Percentiles rank a stretch among this genome's conserved stretches.
Evolutionary conservation across 139 green algal genomes (phyloP).

Genomic region (Chlorella ohadii): DNA sequence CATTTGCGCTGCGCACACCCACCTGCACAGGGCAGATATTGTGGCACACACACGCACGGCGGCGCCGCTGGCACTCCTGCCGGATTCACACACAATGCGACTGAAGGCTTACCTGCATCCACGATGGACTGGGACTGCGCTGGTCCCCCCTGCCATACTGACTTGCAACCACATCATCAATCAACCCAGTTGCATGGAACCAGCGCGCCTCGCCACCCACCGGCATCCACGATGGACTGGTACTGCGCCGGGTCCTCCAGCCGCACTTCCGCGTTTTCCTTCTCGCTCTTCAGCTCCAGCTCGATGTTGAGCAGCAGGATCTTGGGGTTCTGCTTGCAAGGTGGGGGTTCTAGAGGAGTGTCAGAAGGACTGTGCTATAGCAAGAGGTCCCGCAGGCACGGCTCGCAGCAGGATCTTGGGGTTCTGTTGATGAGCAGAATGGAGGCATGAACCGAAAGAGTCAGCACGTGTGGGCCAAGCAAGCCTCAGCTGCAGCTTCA

Average conservation of each 20-base stretch:
- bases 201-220: slow-evolving; percentile 13
- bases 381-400: no score
- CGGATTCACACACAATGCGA: no score
- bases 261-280: slow-evolving; percentile 97
- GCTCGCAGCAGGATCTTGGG: slow-evolving; percentile 95
- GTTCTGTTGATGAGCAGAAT: slow-evolving; percentile 36
- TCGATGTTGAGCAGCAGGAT: slow-evolving; percentile 99
- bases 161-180: not conserved
- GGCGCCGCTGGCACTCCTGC: no score
- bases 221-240: slow-evolving; percentile 96
- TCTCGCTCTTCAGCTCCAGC: slow-evolving; percentile 98
- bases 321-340: slow-evolving; percentile 83
- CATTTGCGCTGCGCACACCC: no score
- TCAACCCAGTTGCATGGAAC: not conserved
- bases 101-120: slow-evolving; percentile 87
- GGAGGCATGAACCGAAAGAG: no score
- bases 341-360: no score
- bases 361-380: no score
- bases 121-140: slow-evolving; percentile 97
- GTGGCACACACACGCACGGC: no score
- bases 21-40: no score
- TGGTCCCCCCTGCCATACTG: slow-evolving; percentile 78
- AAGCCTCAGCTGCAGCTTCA: no score
- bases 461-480: no score
- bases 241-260: slow-evolving; percentile 95